Evolutionary conservation across 768 basidiomycete genomes (phyloP), one percentile per base, ranked within the genome.

Genomic region (Pleurotus ostreatus): DNA sequence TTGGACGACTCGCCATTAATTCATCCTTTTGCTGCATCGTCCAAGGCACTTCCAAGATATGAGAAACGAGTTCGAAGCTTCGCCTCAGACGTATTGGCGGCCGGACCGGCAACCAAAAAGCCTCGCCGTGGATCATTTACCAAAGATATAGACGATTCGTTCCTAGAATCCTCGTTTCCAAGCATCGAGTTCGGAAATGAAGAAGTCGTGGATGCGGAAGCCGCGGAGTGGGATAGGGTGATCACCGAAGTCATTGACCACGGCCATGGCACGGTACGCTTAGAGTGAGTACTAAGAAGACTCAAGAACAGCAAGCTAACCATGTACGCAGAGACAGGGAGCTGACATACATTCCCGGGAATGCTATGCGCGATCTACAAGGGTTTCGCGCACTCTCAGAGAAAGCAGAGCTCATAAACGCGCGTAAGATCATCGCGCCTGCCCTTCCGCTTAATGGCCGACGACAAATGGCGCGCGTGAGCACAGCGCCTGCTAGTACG

Each of bases 11-110:
- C 62, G n/a, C 55, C 48, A 38, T 22, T 58, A 59, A 58, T 25
- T 57, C 67, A 88, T 61, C 85, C 85, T 0, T 81, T 84, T 53
- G 82, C 87, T 11, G 86, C 77, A 0, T 83, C 84, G 1, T 77
- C 78, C 3, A 81, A 80, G 55, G 62, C 3, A 77, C 71, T 23
- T 77, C 76, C 2, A 62, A 73, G 11, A 15, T 79, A 81, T 46
- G 80, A 84, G 63, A 76, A 73, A 22, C 37, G 51, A 34, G 15
- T 30, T 26, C 37, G 45, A 55, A 49, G 20, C 37, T 47, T 48
- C 22, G 20, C 48, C 30, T 47, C 44, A 43, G 51, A 52, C 8
- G 43, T 44, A 15, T 22, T 49, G 5, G 30, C 22, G 15, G 12
- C 40, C 6, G 41, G 26, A 16, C 63, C 70, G 68, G 72, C 45